phyloP scores from a whole-genome alignment of 768 basidiomycete species.

The Suillus alpinus region DNA sequence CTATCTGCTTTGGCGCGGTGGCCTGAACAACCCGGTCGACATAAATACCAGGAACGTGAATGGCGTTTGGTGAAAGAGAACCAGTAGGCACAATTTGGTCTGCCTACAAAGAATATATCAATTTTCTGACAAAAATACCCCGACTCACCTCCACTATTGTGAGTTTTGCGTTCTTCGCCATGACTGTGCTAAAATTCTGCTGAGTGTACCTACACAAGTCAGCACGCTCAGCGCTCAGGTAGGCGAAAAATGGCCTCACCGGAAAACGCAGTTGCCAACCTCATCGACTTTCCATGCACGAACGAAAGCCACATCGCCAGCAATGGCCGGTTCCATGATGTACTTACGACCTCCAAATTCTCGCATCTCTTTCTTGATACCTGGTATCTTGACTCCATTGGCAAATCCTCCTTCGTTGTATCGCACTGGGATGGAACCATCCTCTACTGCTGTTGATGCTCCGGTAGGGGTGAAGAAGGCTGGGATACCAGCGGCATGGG shows the following conservation, averaged over 20 bases:
- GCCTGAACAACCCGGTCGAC: slow-evolving; percentile 86
- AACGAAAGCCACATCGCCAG: slow-evolving; percentile 82
- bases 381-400: slow-evolving; percentile 67
- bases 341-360: slow-evolving; percentile 77
- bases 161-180: slow-evolving; percentile 87
- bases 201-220: slow-evolving; percentile 62
- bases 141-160: slow-evolving; percentile 79
- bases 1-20: slow-evolving; percentile 74
- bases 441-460: slow-evolving; percentile 83
- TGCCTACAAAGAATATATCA: slow-evolving; percentile 47
- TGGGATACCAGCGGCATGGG: slow-evolving; percentile 88
- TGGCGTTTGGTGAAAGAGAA: slow-evolving; percentile 72
- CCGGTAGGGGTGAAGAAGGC: slow-evolving; percentile 95
- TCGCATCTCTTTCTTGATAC: slow-evolving; percentile 72
- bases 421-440: slow-evolving; percentile 73
- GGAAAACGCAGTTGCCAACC: slow-evolving; percentile 86
- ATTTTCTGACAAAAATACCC: slow-evolving; percentile 7
- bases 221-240: neutral
- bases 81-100: slow-evolving; percentile 88
- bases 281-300: slow-evolving; percentile 93
- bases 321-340: slow-evolving; percentile 76
- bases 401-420: slow-evolving; percentile 73
- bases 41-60: slow-evolving; percentile 84
- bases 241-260: slow-evolving; percentile 39
- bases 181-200: slow-evolving; percentile 85